Base-by-base conservation (phyloP, 768 basidiomycete species). In the Gloeopeniophorella convolvens region DNA sequence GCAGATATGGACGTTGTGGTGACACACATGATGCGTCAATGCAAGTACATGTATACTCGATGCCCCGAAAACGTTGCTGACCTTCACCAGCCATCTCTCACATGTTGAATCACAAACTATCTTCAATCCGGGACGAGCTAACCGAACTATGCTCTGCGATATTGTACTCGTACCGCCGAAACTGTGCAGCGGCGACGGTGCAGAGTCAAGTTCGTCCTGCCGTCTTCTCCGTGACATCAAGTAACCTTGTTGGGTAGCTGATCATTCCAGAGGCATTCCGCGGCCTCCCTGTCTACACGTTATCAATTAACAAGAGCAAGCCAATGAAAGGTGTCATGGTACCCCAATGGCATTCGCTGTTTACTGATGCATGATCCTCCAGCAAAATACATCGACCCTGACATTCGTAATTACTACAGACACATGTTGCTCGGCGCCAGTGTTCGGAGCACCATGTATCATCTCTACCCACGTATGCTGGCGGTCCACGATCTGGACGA, bases 191-290 rank as follows among this genome's bases (percentile, higher is more conserved):
- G 26, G 75, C 86, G 0, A 84, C 89, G 0, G 72, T 80, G 4
- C 68, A 75, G 0, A 84, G 86, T 5, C 95, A 97, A 72, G 95
- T 92, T 55, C 58, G 73, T 47, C 40, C 28, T 9, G 16, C 27
- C 15, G 5, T 7, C 28, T 48, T 36, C 15, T 21, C 3, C 48
- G 28, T 44, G n/a, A 18, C 46, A 24, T 9, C 35, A 27, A 53
- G 15, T 43, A 18, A 51, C 59, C 54, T 36, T 57, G 32, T 42
- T 50, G 11, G 35, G 1, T 59, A 99, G 95, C 68, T 99, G 54
- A 87, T 99, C 54, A 80, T 99, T 21, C 96, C 96, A 5, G 96
- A 98, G 67, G 84, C 87, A 0, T 93, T 92, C 73, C 84, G 85
- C 61, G 76, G 85, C 1, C 75, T 98, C 35, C 90, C 93, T 0